These are phyloP conservation scores for Vinca minor DNA, from an alignment of 257 asterid genomes.

Conservation along the genomic window DNA sequence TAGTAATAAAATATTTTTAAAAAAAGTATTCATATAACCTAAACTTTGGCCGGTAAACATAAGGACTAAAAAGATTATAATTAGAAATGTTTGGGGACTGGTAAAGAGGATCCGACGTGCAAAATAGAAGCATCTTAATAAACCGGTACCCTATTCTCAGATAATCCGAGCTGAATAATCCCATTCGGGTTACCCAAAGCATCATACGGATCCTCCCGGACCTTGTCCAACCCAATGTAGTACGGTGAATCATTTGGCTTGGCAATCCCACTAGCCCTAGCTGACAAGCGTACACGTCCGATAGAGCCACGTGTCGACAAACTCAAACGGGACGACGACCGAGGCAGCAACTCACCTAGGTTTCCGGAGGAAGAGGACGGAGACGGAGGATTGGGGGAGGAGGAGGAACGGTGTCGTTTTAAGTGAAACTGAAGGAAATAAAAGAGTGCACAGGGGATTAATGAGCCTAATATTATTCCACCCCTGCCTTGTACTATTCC, in stretches of 20 bases:
- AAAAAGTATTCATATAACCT: too few relatives aligned
- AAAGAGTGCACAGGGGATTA: slow-evolving; percentile 80
- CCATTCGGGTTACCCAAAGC: slow-evolving; percentile 52
- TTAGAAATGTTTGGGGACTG: too few relatives aligned
- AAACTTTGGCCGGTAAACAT: too few relatives aligned
- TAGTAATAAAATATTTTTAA: too few relatives aligned
- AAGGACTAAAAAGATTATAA: too few relatives aligned
- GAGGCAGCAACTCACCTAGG: slow-evolving; percentile 47
- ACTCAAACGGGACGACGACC: slow-evolving; percentile 67
- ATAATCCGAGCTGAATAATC: slow-evolving; percentile 73
- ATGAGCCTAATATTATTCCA: slow-evolving; percentile 74
- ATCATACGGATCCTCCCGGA: slow-evolving; percentile 51
- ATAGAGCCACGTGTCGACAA: slow-evolving; percentile 50
- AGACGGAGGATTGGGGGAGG: slow-evolving; percentile 34
- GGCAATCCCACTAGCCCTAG: slow-evolving; percentile 46
- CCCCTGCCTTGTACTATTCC: slow-evolving; percentile 94
- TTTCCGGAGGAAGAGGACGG: slow-evolving; percentile 43
- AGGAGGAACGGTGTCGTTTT: slow-evolving; percentile 66
- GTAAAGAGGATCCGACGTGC: too few relatives aligned
- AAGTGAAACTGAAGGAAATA: slow-evolving; percentile 80
- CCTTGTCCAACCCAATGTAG: slow-evolving; percentile 80
- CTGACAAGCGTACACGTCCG: slow-evolving; percentile 47
- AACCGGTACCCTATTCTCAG: slow-evolving; percentile 64
- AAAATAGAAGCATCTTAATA: too few relatives aligned
- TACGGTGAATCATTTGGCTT: slow-evolving; percentile 71